A percentile compares a stretch with the other conserved stretches of the same genome.
phyloP scores from a whole-genome alignment of 306 rosid species.

The Cucumis hystrix region DNA sequence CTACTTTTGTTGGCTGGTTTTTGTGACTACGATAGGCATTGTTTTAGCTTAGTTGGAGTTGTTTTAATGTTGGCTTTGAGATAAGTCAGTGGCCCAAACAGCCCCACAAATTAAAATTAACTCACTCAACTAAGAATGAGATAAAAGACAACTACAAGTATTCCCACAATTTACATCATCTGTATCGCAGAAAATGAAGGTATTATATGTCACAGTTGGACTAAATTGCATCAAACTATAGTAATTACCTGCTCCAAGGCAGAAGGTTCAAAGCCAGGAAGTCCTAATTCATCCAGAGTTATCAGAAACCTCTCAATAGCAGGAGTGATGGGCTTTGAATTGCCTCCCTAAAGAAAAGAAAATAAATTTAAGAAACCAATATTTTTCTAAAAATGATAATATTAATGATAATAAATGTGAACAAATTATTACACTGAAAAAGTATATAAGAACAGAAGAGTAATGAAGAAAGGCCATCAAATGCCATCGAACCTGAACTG shows the following conservation, averaged over 20 bases:
- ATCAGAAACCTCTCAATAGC: constrained; percentile 51
- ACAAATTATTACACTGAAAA: not conserved
- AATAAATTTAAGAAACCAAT: not conserved
- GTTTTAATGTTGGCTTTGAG: not conserved
- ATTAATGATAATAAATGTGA: not conserved
- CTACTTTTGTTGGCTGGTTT: not conserved
- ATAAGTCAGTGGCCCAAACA: too few species aligned
- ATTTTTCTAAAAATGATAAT: not conserved
- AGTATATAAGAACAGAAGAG: not conserved
- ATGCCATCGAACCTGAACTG: constrained; percentile 31
- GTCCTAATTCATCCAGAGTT: constrained; percentile 68
- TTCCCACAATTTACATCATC: not conserved
- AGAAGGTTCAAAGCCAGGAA: constrained; percentile 59
- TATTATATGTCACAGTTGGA: not conserved
- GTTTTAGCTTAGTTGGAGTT: not conserved
- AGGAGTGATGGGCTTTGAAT: constrained; percentile 19
- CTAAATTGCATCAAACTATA: not conserved
- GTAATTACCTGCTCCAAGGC: constrained; percentile 69
- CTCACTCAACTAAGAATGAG: not conserved
- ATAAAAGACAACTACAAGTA: not conserved
- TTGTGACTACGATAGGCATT: not conserved
- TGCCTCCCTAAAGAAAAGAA: constrained; percentile 37
- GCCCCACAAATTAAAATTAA: not conserved
- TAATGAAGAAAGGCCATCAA: constrained; percentile 4
- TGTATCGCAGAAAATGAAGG: not conserved